Evolutionary conservation across 2,329 filamentous ascomycete species (phyloP), one percentile per base, ranked within the genome.

Genomic region (Gnomoniopsis sp.): DNA sequence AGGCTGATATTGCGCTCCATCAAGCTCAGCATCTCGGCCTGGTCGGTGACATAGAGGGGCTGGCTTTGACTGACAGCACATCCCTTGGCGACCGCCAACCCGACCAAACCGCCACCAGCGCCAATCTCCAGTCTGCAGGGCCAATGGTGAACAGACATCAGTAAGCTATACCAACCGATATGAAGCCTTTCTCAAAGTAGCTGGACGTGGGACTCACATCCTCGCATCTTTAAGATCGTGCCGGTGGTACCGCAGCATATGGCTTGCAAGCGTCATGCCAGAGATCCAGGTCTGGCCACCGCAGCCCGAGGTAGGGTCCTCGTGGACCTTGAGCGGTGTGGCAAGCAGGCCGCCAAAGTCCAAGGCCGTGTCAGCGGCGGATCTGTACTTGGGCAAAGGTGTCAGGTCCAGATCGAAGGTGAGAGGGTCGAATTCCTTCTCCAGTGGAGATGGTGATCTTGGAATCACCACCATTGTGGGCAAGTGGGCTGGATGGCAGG

Each of bases 201-300:
- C 17, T 23, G 19, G 49, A 12, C 11, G 21, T 34, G 22, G 41
- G 22, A 83, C 87, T 72, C 72, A 96, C 90, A 96, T 91, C 73
- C 85, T 83, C 64, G 89, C 87, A 59, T 83, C 77, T 43, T 73
- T 74, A 63, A 96, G 72, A 64, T 84, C 77, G n/a, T 82, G 75
- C 62, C 77, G 78, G 66, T 90, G 89, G 69, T 87, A 87, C 54
- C 88, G 84, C 60, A 98, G 79, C 81, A 98, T 83, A 71, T 98
- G 96, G 73, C 88, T 91, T 21, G 89, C 84, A 55, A 99, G 79
- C 17, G 95, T 84, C 86, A 96, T 89, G 12, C 95, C 95, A 0
- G 93, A 93, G 3, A 93, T 93, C 95, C 95, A 98, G 12, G 96
- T 82, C 74, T 96, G 90, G 2, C 95, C 95, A 51, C 95, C 95